Evolutionary conservation across 108 stramenopile genomes (phyloP), one percentile per base, ranked within the genome.

Genomic region (Seminavis robusta): DNA sequence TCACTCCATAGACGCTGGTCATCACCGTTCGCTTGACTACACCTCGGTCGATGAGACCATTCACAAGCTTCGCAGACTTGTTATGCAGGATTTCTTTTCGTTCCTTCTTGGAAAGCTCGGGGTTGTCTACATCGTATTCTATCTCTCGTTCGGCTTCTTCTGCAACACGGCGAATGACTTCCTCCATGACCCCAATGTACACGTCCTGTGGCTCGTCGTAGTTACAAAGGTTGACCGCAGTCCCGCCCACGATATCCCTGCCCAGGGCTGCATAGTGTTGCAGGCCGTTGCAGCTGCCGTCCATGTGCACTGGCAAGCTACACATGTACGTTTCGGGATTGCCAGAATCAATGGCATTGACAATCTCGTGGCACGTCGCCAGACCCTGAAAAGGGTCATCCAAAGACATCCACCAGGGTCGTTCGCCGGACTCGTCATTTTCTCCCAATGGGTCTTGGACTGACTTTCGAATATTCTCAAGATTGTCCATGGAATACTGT

Each of bases 1-100:
- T 99, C 13, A 99, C 99, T 26, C 99, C 99, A 56, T 99, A 99
- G 6, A 99, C 99, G 42, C 90, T 93, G 31, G 99, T 99, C 99
- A 99, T 99, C n/a, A 99, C 98, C 38, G 99, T 99, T 67, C 98
- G 85, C 69, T 99, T 99, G 44, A 99, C 95, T 6, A 98, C 96
- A 52, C 98, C 97, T 31, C 99, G 84, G 53, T 86, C 86, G 52
- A 99, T 91, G 17, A 90, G 60, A 10, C 95, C 96, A 46, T 92
- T 73, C 29, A 97, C 79, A 21, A 95, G 74, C 32, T 71, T 83
- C 11, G 97, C 96, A 2, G 77, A 58, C 36, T 69, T 57, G 34
- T 94, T 76, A 41, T 67, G 67, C 45, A 73, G 76, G 0, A 79
- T 48, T 21, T 56, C 63, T 47, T 79, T 83, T 56, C 67, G 76